These are phyloP conservation scores for Nyssa sinensis DNA, from an alignment of 148 eudicot genomes.

Conservation along the genomic window DNA sequence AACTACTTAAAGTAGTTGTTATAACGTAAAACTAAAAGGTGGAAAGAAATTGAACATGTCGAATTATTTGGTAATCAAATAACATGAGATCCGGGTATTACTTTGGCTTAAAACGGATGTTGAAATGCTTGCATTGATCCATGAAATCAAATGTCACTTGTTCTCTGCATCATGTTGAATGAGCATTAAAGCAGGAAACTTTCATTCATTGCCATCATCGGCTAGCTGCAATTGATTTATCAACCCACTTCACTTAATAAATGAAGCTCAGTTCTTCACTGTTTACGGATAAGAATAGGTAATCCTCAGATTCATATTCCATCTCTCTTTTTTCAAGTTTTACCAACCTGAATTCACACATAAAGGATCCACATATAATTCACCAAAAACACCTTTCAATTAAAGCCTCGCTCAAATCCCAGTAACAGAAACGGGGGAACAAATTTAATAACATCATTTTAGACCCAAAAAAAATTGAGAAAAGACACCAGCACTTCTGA, in stretches of 20 bases:
- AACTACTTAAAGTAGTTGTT: constrained; percentile 6
- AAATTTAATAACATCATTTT: not conserved
- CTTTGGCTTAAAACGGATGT: too few species aligned
- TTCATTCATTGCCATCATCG: constrained; percentile 4
- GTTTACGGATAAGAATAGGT: not conserved
- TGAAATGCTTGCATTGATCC: too few species aligned
- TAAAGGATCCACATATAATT: constrained; percentile 3
- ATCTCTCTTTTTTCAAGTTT: not conserved
- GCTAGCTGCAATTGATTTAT: constrained; percentile 17
- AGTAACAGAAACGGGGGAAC: not conserved
- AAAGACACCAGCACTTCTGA: not conserved
- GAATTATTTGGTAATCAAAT: too few species aligned
- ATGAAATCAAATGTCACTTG: too few species aligned
- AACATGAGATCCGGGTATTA: too few species aligned
- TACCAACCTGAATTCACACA: not conserved
- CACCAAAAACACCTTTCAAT: not conserved
- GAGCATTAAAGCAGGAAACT: constrained; percentile 16
- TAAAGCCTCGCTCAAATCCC: not conserved
- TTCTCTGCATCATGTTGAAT: too few species aligned
- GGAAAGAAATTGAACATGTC: too few species aligned
- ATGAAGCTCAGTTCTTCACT: not conserved
- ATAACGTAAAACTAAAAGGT: too few species aligned
- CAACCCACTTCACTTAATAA: constrained; percentile 6
- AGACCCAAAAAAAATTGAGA: not conserved
- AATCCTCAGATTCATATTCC: not conserved